Base-by-base conservation (phyloP, 2,329 filamentous ascomycete species). In the Sporothrix inflata region DNA sequence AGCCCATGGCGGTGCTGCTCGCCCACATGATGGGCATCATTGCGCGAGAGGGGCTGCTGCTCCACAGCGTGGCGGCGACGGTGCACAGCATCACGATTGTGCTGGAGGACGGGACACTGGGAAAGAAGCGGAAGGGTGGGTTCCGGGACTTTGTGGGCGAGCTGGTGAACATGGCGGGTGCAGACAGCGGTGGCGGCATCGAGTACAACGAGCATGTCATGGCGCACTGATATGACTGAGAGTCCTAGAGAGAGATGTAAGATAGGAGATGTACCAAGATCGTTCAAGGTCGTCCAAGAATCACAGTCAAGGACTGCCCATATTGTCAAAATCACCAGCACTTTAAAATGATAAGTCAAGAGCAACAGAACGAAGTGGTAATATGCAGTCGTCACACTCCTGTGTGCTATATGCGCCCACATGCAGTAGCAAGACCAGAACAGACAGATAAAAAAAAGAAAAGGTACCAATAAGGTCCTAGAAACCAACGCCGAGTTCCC, bases 31-130 rank as follows among this genome's bases (percentile, higher is more conserved):
- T 73, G 34, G 42, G 55, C n/a, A 24, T 71, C 24, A 21, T 73
- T 9, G 71, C 21, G 1, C 30, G 30, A 6, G 57, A 40, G 9
- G 27, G 65, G 7, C 42, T 66, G 34, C 45, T 24, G 42, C 49
- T 73, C 40, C 71, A 73, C 68, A 69, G 65, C 19, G 60, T 73
- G 53, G 66, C 49, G 9, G 71, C 71, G 9, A 71, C 71, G n/a
- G 61, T 24, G 24, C 63, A 66, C 40, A 69, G 65, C 71, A 70
- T 73, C 45, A 73, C 71, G 34, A 21, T 72, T 11, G 71, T 72
- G 11, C 47, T 72, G 34, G 71, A 66, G n/a, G 53, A 70, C 27
- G 69, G 63, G 19, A 49, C 40, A 1, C 21, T 67, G 21, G 8
- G 9, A 3, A 49, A 30, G 42, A 30, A 49, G 7, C 40, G 63